Percentiles rank a stretch among this genome's conserved stretches.
Evolutionary conservation across 352 stramenopile genomes (phyloP).

Genomic region (Globisporangium uncinulatum): DNA sequence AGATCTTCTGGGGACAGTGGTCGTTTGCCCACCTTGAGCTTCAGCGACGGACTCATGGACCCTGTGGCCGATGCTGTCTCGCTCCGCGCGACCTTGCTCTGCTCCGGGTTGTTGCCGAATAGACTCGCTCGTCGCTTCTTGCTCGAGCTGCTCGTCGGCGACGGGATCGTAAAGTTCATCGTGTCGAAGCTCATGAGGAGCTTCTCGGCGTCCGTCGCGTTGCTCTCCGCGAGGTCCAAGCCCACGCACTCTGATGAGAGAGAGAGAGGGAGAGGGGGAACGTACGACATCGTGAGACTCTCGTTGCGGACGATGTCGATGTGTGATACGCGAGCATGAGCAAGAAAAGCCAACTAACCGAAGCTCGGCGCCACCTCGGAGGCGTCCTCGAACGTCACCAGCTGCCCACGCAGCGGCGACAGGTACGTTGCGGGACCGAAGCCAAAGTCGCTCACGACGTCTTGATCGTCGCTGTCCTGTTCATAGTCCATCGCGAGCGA

Average conservation of each 20-base stretch:
- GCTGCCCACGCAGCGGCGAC: constrained; percentile 39
- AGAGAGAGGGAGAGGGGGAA: constrained; percentile 23
- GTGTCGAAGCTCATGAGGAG: constrained; percentile 87
- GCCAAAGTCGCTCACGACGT: constrained; percentile 59
- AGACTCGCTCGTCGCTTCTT: constrained; percentile 30
- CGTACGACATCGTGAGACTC: constrained; percentile 17
- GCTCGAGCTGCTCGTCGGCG: constrained; percentile 56
- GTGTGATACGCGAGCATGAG: constrained; percentile 8
- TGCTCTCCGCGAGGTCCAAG: constrained; percentile 29
- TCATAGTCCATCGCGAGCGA: constrained; percentile 50
- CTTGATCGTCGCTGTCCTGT: constrained; percentile 26
- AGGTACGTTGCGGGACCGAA: constrained; percentile 50
- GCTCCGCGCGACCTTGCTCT: constrained; percentile 3
- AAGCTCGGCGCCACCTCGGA: constrained; percentile 60
- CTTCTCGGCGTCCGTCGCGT: constrained; percentile 59
- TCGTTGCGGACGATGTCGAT: constrained; percentile 2
- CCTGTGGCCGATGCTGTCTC: constrained; percentile 11
- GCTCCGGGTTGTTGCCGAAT: constrained; percentile 30
- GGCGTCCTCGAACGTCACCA: constrained; percentile 20
- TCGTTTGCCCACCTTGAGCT: constrained; percentile 22
- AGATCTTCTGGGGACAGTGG: constrained; percentile 28
- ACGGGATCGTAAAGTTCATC: constrained; percentile 80
- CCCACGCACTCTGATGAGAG: constrained; percentile 34
- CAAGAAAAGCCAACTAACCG: constrained; percentile 62
- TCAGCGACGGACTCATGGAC: constrained; percentile 26